phyloP scores from a whole-genome alignment of 495 filamentous ascomycete genomes.

The Chaetomidium leptoderma region DNA sequence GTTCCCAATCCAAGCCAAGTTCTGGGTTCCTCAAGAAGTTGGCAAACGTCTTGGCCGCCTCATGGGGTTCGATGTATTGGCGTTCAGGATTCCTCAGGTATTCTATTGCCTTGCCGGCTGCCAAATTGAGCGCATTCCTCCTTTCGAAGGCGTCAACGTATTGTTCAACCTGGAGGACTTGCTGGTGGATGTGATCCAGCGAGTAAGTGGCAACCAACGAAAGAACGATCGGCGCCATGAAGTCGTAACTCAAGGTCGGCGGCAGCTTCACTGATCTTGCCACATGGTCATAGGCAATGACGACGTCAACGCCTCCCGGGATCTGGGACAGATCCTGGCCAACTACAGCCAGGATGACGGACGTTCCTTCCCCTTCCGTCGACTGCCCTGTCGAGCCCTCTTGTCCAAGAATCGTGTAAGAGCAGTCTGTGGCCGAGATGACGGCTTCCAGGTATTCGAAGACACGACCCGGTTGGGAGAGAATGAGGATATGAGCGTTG shows the following conservation, averaged over 20 bases:
- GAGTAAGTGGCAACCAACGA: slow-evolving; percentile 36
- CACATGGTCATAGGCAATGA: slow-evolving; percentile 41
- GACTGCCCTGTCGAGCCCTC: background rate
- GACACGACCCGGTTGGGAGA: slow-evolving; percentile 36
- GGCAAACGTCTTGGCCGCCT: slow-evolving; percentile 37
- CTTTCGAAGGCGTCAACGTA: slow-evolving; percentile 34
- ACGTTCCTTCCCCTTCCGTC: slow-evolving; percentile 13
- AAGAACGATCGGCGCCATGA: slow-evolving; percentile 29
- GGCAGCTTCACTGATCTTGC: slow-evolving; percentile 28
- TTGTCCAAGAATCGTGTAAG: slow-evolving; percentile 20
- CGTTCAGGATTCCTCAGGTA: slow-evolving; percentile 31
- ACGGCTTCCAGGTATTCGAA: slow-evolving; percentile 40
- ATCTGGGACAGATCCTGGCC: slow-evolving; percentile 21
- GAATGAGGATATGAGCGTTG: slow-evolving; percentile 36
- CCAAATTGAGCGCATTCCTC: slow-evolving; percentile 40
- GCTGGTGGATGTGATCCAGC: slow-evolving; percentile 45
- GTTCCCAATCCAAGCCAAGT: slow-evolving; percentile 33
- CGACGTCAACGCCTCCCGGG: slow-evolving; percentile 29
- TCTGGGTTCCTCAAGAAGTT: slow-evolving; percentile 32
- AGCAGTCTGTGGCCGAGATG: slow-evolving; percentile 27
- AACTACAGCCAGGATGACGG: slow-evolving; percentile 22
- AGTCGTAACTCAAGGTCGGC: slow-evolving; percentile 8
- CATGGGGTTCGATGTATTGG: slow-evolving; percentile 27
- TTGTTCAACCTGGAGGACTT: slow-evolving; percentile 24
- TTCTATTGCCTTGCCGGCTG: slow-evolving; percentile 28